These are phyloP conservation scores for Termitomyces sp. DNA, from an alignment of 768 basidiomycete genomes.

Conservation along the genomic window DNA sequence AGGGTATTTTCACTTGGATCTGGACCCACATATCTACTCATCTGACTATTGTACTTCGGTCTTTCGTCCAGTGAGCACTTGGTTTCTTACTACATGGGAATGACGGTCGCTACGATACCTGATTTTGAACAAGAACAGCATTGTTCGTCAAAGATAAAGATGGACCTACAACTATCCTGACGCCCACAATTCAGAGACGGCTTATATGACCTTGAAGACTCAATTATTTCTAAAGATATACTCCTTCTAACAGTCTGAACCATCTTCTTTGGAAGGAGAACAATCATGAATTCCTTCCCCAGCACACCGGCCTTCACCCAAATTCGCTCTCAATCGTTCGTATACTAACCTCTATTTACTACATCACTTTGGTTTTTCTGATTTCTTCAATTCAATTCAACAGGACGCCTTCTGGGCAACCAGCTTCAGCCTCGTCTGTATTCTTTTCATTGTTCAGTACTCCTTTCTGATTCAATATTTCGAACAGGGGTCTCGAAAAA, in stretches of 20 bases:
- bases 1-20: too few species aligned
- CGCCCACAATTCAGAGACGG: neutral
- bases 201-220: neutral
- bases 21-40: neutral
- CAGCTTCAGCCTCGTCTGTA: neutral
- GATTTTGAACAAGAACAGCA: too few species aligned
- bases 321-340: neutral
- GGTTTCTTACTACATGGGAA: neutral
- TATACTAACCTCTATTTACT: neutral
- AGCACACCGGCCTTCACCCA: neutral
- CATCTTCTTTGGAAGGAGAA: neutral
- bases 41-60: neutral
- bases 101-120: neutral
- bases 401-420: neutral
- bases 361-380: too few species aligned
- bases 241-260: neutral
- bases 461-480: neutral
- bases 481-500: neutral
- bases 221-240: neutral
- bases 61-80: neutral
- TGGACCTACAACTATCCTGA: too few species aligned
- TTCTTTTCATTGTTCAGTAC: neutral
- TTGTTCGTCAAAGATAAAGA: too few species aligned
- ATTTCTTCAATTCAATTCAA: too few species aligned
- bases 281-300: neutral